Evolutionary conservation across 2,329 filamentous ascomycete species (phyloP).

Genomic region (Trichoderma citrinoviride): DNA sequence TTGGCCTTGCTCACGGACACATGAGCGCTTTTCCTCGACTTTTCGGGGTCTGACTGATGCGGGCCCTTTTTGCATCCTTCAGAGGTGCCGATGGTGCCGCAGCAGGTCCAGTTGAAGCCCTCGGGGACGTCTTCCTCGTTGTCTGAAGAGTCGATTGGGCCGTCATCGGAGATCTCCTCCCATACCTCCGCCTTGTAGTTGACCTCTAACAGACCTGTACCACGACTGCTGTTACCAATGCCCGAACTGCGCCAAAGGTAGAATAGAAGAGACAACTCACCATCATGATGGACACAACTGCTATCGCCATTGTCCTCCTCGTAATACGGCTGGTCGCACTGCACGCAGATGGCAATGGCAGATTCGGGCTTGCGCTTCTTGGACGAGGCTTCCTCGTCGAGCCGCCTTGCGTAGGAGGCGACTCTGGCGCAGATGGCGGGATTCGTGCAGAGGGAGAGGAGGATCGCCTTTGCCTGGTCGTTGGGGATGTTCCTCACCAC

Average conservation of each 20-base stretch:
- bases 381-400: neutral
- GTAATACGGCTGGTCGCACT: constrained; percentile 4
- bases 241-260: neutral
- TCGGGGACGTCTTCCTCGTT: constrained; percentile 3
- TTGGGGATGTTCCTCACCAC: neutral
- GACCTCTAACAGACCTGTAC: neutral
- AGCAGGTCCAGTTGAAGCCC: constrained; percentile 3
- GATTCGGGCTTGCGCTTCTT: neutral
- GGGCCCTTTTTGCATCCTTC: neutral
- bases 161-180: neutral
- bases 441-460: neutral
- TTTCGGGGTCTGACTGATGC: constrained; percentile 2
- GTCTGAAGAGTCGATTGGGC: neutral
- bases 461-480: constrained; percentile 6
- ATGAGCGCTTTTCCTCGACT: neutral
- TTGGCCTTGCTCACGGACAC: neutral
- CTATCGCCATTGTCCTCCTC: neutral
- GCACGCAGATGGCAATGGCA: constrained; percentile 6
- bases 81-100: neutral
- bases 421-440: neutral
- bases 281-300: neutral
- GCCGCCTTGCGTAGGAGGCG: neutral
- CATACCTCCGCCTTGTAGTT: neutral
- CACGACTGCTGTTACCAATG: neutral
- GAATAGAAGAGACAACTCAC: neutral